A percentile compares a stretch with the other conserved stretches of the same genome.
phyloP scores from a whole-genome alignment of 257 asterid species.

The Fraxinus cuspidata region DNA sequence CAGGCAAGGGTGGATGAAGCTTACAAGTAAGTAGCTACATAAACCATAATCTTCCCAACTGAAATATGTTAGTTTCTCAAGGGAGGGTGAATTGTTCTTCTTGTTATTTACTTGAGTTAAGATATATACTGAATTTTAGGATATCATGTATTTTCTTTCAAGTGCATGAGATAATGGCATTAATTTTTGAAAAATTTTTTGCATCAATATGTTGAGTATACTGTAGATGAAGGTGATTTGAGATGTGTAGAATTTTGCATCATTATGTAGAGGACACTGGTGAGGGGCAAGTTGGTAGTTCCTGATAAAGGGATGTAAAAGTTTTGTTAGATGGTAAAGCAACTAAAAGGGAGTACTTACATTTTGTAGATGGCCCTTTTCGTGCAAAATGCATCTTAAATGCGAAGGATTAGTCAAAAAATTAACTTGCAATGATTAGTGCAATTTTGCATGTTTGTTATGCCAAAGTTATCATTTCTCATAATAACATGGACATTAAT shows the following conservation, averaged over 20 bases:
- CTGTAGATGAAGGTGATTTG: background rate
- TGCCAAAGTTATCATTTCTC: background rate
- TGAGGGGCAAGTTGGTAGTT: background rate
- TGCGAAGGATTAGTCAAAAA: background rate
- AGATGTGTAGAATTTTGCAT: background rate
- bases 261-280: background rate
- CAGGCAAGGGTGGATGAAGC: conserved; percentile 85
- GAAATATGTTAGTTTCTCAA: conserved; percentile 8
- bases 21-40: conserved; percentile 72
- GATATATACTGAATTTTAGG: background rate
- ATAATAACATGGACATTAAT: background rate
- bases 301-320: background rate
- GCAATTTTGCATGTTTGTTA: background rate
- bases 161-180: background rate
- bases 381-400: background rate
- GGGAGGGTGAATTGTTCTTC: background rate
- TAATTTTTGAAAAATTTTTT: background rate
- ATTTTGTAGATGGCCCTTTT: background rate
- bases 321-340: background rate
- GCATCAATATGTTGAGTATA: background rate
- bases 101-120: background rate
- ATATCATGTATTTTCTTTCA: background rate
- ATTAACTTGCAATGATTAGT: background rate
- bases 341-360: background rate
- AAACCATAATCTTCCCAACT: conserved; percentile 2